phyloP scores from a whole-genome alignment of 2,329 filamentous ascomycete genomes.

The Pseudogymnoascus sp. region DNA sequence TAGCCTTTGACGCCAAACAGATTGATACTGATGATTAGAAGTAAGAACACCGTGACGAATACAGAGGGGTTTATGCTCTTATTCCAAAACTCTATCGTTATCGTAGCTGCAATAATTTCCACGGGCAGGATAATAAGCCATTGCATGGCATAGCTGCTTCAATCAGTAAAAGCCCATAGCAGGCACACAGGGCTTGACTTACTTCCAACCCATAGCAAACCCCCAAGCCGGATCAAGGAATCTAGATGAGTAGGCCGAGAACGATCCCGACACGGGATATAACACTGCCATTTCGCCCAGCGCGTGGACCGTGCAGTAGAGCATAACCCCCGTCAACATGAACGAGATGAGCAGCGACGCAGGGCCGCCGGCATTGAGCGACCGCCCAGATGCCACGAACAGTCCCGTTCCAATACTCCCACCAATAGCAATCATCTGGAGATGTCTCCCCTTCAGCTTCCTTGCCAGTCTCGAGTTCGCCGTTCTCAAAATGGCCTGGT shows the following conservation, averaged over 20 bases:
- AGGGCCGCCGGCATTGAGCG: conserved; percentile 65
- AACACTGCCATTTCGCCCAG: conserved; percentile 85
- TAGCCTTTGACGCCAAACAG: conserved; percentile 83
- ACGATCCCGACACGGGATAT: conserved; percentile 86
- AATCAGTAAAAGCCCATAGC: background rate
- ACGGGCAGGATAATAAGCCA: conserved; percentile 79
- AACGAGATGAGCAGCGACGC: conserved; percentile 72
- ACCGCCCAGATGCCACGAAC: conserved; percentile 74
- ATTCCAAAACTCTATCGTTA: conserved; percentile 79
- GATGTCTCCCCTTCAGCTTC: conserved; percentile 72
- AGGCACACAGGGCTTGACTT: conserved; percentile 29
- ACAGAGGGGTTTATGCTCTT: conserved; percentile 56
- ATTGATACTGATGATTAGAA: conserved; percentile 72
- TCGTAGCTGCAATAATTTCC: conserved; percentile 78
- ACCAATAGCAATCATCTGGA: conserved; percentile 97
- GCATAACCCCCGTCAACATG: conserved; percentile 70
- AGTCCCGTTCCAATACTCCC: conserved; percentile 84
- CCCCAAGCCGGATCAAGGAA: conserved; percentile 93
- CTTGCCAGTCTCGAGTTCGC: conserved; percentile 68
- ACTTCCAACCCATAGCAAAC: conserved; percentile 94
- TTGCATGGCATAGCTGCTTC: conserved; percentile 67
- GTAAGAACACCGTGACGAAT: conserved; percentile 76
- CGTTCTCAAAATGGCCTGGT: conserved; percentile 53
- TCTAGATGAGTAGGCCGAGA: conserved; percentile 83
- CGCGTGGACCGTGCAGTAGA: conserved; percentile 87